A percentile compares a stretch with the other conserved stretches of the same genome.
Conservation (phyloP, 768 basidiomycete species). For the Hypholoma sublateritium region DNA sequence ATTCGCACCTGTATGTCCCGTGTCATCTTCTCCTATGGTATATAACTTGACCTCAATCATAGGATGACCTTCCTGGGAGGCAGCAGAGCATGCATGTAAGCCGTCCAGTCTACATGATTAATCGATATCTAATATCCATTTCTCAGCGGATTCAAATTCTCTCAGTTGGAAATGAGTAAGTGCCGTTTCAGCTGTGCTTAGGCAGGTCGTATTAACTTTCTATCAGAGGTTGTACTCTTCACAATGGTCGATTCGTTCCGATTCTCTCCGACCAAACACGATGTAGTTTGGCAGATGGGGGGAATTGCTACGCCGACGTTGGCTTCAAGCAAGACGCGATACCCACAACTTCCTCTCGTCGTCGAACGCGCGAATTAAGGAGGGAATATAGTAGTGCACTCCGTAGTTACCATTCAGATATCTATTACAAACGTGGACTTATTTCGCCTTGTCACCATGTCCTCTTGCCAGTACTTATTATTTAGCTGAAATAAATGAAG, state of each 20-base stretch:
- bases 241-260: conserved; percentile 20
- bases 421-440: no score
- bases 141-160: conserved; percentile 19
- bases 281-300: conserved; percentile 22
- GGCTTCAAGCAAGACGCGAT: not conserved
- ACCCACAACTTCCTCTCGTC: conserved; percentile 17
- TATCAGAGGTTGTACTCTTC: conserved; percentile 22
- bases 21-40: not conserved
- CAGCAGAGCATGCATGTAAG: conserved; percentile 42
- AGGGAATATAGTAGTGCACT: not conserved
- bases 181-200: not conserved
- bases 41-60: not conserved
- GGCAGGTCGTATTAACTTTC: conserved; percentile 7
- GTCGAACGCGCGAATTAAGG: conserved; percentile 5
- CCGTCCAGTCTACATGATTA: not conserved
- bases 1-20: conserved; percentile 34
- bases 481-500: no score
- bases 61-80: conserved; percentile 48
- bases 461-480: no score
- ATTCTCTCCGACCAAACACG: conserved; percentile 19
- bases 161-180: conserved; percentile 31
- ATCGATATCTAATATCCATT: not conserved
- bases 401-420: no score
- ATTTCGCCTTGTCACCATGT: no score
- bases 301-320: conserved; percentile 17